Evolutionary conservation across 345 rosid species (phyloP).

Genomic region (Combretum micranthum): DNA sequence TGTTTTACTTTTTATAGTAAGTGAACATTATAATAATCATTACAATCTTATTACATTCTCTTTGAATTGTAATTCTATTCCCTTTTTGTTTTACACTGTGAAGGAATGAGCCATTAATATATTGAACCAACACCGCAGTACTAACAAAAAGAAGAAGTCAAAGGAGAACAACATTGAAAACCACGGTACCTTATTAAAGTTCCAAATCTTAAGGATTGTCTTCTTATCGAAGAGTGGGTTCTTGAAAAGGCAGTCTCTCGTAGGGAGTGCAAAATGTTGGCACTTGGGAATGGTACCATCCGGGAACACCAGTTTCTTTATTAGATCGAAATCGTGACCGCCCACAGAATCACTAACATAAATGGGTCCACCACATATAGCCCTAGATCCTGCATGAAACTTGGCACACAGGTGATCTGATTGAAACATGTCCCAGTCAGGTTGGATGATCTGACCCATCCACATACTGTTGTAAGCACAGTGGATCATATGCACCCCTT

Average conservation of each 20-base stretch:
- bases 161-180: neutral
- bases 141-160: too few relatives aligned
- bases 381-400: constrained; percentile 79
- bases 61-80: too few relatives aligned
- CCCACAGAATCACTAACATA: constrained; percentile 76
- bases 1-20: too few relatives aligned
- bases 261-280: constrained; percentile 67
- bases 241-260: constrained; percentile 79
- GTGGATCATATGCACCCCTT: constrained; percentile 87
- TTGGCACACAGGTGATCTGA: constrained; percentile 84
- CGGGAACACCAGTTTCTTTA: constrained; percentile 57
- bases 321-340: constrained; percentile 63
- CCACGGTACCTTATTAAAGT: constrained; percentile 61
- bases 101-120: too few relatives aligned
- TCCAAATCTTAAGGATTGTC: constrained; percentile 79
- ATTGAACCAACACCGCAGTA: too few relatives aligned
- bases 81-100: too few relatives aligned
- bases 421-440: constrained; percentile 99
- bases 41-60: too few relatives aligned
- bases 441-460: constrained; percentile 88
- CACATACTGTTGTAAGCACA: constrained; percentile 90
- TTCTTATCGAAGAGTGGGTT: constrained; percentile 71
- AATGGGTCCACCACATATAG: constrained; percentile 84
- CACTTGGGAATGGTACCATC: constrained; percentile 87
- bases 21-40: too few relatives aligned